Conservation (phyloP, 1,284 basidiomycete species). For the Austroboletus olivaceoglutinosus region DNA sequence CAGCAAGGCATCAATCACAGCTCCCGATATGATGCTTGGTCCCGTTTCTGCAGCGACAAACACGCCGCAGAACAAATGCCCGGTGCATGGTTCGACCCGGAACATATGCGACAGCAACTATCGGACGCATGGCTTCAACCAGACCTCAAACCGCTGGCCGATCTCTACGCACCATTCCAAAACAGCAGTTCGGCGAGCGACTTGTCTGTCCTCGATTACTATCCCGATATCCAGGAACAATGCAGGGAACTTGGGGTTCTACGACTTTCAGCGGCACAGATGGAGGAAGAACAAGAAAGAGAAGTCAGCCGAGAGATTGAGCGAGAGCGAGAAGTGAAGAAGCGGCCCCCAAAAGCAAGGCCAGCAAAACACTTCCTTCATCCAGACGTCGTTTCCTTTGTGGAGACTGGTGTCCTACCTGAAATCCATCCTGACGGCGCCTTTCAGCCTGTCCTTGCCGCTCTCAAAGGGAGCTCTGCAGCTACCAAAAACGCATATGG, state of each 20-base stretch:
- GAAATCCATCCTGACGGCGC: neutral
- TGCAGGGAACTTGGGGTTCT: neutral
- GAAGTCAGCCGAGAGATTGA: neutral
- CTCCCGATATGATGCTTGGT: too few relatives aligned
- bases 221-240: neutral
- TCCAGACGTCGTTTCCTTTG: conserved; percentile 19
- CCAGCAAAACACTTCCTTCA: conserved; percentile 14
- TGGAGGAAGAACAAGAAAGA: neutral
- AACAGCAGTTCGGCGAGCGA: too few relatives aligned
- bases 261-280: neutral
- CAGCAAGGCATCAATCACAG: too few relatives aligned
- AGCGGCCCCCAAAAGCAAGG: neutral
- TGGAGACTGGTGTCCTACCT: conserved; percentile 18
- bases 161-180: neutral
- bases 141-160: conserved; percentile 28
- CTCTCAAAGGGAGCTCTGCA: conserved; percentile 2
- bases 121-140: conserved; percentile 32
- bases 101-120: too few relatives aligned
- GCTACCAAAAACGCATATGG: too few relatives aligned
- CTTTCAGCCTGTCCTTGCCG: conserved; percentile 4
- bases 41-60: conserved; percentile 6
- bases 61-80: neutral
- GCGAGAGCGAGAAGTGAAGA: neutral
- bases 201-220: neutral
- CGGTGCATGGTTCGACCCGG: too few relatives aligned